Evolutionary conservation across 1,139 yeast genomes (phyloP).

Genomic region (Pichia sp.): DNA sequence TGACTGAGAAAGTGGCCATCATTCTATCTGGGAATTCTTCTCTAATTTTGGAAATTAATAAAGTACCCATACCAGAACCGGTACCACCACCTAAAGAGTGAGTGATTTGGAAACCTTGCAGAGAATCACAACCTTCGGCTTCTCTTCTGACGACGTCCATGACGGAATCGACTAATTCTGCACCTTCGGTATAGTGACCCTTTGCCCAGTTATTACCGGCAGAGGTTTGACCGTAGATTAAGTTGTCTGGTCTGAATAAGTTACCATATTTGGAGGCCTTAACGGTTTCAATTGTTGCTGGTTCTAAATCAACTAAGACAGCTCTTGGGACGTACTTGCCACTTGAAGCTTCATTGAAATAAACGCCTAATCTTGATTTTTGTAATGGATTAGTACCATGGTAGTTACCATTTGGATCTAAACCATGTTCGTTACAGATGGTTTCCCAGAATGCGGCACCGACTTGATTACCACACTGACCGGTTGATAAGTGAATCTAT

Average conservation of each 20-base stretch:
- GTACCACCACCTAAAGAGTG: conserved; percentile 98
- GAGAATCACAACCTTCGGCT: conserved; percentile 89
- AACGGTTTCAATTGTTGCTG: conserved; percentile 88
- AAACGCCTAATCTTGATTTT: conserved; percentile 53
- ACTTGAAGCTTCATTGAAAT: conserved; percentile 68
- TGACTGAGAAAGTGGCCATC: conserved; percentile 94
- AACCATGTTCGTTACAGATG: conserved; percentile 95
- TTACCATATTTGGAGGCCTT: conserved; percentile 75
- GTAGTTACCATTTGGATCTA: conserved; percentile 79
- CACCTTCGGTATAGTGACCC: conserved; percentile 96
- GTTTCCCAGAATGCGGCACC: conserved; percentile 99
- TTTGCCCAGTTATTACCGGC: conserved; percentile 98
- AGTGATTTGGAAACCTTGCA: conserved; percentile 93
- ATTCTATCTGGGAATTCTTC: conserved; percentile 93
- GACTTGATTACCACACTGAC: conserved; percentile 99
- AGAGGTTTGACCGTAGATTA: conserved; percentile 83
- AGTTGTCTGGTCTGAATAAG: conserved; percentile 89
- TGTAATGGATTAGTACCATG: conserved; percentile 69
- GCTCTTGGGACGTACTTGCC: conserved; percentile 95
- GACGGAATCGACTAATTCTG: conserved; percentile 87
- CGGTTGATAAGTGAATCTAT: conserved; percentile 92
- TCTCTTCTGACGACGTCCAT: conserved; percentile 90
- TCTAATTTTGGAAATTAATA: conserved; percentile 74
- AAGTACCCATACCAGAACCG: conserved; percentile 94
- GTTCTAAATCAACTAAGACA: conserved; percentile 88